These are phyloP conservation scores for Hypomontagnella monticulosa DNA, from an alignment of 495 filamentous ascomycete genomes.

Conservation along the genomic window DNA sequence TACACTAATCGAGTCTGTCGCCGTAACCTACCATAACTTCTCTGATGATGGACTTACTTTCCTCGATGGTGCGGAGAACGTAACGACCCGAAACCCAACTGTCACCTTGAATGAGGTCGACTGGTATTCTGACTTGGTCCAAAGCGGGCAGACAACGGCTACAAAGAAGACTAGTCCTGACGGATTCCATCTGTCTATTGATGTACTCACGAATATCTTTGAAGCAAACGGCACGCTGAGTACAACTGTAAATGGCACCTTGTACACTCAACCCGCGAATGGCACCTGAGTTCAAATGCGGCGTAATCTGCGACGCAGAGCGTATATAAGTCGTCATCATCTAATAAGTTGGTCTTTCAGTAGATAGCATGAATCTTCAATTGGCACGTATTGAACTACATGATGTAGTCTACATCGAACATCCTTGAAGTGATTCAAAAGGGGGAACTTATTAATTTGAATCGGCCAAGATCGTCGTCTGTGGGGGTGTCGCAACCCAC, in stretches of 20 bases:
- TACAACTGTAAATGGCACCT: slow-evolving; percentile 28
- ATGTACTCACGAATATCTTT: slow-evolving; percentile 30
- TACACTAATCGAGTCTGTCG: slow-evolving; percentile 12
- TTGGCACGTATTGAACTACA: no score
- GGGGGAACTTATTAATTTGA: no score
- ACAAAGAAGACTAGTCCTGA: slow-evolving; percentile 39
- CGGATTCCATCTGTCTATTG: slow-evolving; percentile 34
- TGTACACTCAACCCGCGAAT: slow-evolving; percentile 34
- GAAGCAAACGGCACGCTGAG: slow-evolving; percentile 33
- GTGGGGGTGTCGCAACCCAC: no score
- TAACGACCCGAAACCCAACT: slow-evolving; percentile 8
- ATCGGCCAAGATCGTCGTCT: no score
- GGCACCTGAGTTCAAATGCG: slow-evolving; percentile 20
- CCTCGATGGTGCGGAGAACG: slow-evolving; percentile 29
- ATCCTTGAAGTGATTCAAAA: no score
- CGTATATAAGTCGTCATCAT: no score
- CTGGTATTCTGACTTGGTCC: no score
- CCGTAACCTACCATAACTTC: slow-evolving; percentile 32
- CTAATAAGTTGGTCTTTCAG: no score
- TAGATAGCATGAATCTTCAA: no score
- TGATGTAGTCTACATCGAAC: no score
- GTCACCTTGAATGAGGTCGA: slow-evolving; percentile 3
- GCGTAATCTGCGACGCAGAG: no score
- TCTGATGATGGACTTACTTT: slow-evolving; percentile 32
- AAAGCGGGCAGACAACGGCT: not conserved